These are phyloP conservation scores for Colletotrichum noveboracense DNA, from an alignment of 2,329 filamentous ascomycete genomes.

Conservation along the genomic window DNA sequence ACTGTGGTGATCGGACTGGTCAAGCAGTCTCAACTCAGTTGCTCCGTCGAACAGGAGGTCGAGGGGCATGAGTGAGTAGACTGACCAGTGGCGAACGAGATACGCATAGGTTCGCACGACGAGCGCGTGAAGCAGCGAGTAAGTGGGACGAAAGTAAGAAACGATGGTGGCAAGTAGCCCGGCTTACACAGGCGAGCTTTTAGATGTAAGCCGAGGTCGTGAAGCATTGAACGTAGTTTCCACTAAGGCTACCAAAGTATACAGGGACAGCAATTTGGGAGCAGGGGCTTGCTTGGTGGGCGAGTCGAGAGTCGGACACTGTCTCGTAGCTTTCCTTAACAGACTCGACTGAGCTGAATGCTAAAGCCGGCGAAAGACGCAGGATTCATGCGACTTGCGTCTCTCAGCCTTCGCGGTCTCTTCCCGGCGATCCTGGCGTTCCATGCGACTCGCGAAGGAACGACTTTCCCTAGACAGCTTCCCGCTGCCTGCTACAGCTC, in stretches of 20 bases:
- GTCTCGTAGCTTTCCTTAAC: neutral
- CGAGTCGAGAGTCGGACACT: too few relatives aligned
- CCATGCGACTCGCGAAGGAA: neutral
- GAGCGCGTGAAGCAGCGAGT: neutral
- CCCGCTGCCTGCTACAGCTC: neutral
- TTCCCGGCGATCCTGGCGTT: neutral
- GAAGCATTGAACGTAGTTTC: too few relatives aligned
- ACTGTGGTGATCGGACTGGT: too few relatives aligned
- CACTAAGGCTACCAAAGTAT: too few relatives aligned
- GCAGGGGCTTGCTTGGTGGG: neutral
- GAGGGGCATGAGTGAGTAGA: too few relatives aligned
- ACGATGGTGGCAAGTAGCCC: neutral
- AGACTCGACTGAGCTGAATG: neutral
- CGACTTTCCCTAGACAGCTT: neutral
- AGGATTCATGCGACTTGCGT: neutral
- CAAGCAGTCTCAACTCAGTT: fast-evolving
- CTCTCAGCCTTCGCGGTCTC: neutral
- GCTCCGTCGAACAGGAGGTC: too few relatives aligned
- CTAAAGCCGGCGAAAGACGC: neutral
- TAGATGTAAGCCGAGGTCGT: too few relatives aligned
- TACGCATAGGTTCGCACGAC: neutral
- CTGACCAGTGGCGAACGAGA: too few relatives aligned
- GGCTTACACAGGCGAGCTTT: too few relatives aligned
- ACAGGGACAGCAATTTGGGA: neutral
- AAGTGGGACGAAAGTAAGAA: fast-evolving